These are phyloP conservation scores for Xylariaceae sp. DNA, from an alignment of 2,329 filamentous ascomycete genomes.

Conservation along the genomic window DNA sequence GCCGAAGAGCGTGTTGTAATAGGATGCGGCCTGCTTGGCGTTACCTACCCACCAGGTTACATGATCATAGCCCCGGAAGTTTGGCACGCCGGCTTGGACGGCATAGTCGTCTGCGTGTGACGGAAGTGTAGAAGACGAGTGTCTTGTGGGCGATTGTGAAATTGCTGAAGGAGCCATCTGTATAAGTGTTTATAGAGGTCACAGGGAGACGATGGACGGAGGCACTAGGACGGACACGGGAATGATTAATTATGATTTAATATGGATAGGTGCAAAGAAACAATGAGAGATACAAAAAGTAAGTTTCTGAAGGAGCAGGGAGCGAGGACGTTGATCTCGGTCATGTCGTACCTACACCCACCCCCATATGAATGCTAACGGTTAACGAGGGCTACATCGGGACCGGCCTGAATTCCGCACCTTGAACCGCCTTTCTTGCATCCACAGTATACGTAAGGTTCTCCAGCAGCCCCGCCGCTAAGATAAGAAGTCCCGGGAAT, in stretches of 20 bases:
- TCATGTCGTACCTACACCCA: constrained; percentile 34
- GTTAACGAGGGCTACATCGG: constrained; percentile 30
- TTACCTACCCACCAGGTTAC: constrained; percentile 97
- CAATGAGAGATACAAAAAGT: background rate
- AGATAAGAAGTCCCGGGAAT: constrained; percentile 1
- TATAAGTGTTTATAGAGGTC: constrained; percentile 24
- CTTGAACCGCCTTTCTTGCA: background rate
- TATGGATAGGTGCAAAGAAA: background rate
- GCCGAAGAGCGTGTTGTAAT: constrained; percentile 85
- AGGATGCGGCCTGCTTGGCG: constrained; percentile 90
- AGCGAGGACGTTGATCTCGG: background rate
- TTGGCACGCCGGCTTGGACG: constrained; percentile 52
- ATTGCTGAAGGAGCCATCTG: constrained; percentile 64
- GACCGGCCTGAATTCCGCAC: constrained; percentile 34
- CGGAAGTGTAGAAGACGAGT: constrained; percentile 43
- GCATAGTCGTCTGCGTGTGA: constrained; percentile 56
- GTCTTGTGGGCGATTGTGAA: constrained; percentile 51
- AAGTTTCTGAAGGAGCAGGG: background rate
- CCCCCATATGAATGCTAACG: constrained; percentile 32
- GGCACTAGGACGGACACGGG: constrained; percentile 30
- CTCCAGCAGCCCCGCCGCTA: constrained; percentile 3
- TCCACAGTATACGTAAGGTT: constrained; percentile 7
- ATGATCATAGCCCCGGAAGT: constrained; percentile 87
- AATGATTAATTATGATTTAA: background rate
- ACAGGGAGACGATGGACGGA: background rate